phyloP scores from a whole-genome alignment of 106 monocot genomes.

The Dendrobium huoshanense region DNA sequence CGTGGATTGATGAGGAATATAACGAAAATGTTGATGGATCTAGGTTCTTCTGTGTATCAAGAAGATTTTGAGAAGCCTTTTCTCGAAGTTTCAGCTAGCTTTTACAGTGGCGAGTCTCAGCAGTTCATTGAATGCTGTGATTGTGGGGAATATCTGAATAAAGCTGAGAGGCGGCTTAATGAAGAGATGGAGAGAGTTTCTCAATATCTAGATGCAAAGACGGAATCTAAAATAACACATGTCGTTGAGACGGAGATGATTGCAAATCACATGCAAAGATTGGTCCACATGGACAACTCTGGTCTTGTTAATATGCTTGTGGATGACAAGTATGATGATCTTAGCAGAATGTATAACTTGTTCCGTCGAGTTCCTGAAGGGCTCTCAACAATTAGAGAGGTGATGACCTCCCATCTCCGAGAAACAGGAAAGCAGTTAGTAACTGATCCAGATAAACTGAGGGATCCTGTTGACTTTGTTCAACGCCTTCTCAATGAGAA shows the following conservation, averaged over 20 bases:
- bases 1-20: constrained; percentile 78
- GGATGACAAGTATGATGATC: constrained; percentile 85
- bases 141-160: constrained; percentile 83
- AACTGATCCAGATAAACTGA: constrained; percentile 73
- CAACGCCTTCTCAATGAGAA: constrained; percentile 77
- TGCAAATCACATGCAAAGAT: constrained; percentile 88
- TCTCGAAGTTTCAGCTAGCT: constrained; percentile 68
- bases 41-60: constrained; percentile 72
- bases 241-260: constrained; percentile 96
- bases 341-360: constrained; percentile 79
- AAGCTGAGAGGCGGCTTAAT: constrained; percentile 77
- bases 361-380: constrained; percentile 81
- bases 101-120: constrained; percentile 83
- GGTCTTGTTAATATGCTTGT: constrained; percentile 91
- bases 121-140: constrained; percentile 80
- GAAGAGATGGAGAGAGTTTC: constrained; percentile 94
- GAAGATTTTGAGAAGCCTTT: constrained; percentile 90
- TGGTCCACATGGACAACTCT: constrained; percentile 93
- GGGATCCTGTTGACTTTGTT: constrained; percentile 94
- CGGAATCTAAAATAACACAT: constrained; percentile 63
- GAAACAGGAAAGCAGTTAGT: constrained; percentile 83
- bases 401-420: constrained; percentile 80
- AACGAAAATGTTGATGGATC: constrained; percentile 86
- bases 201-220: constrained; percentile 64
- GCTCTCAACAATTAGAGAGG: constrained; percentile 65